Conservation (phyloP, 164 flowering plant genomes). For the Berberis thunbergii region DNA sequence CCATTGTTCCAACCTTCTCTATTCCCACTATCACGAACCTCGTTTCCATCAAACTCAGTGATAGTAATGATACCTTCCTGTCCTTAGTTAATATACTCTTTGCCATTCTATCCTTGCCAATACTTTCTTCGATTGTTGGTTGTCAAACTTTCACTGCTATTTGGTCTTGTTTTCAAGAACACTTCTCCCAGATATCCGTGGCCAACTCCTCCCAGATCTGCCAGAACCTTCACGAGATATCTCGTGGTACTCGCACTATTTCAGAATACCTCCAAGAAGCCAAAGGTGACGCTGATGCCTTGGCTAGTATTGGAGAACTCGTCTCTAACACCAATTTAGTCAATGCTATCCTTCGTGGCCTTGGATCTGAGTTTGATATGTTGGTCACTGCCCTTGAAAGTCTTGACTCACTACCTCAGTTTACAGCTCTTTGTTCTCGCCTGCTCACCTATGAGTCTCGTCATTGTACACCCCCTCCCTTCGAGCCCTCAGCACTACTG, state of each 20-base stretch:
- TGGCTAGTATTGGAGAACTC: background rate
- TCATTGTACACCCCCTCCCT: background rate
- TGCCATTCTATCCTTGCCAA: background rate
- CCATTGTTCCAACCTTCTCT: too few species aligned
- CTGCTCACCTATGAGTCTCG: conserved; percentile 3
- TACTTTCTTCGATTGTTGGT: background rate
- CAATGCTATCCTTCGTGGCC: conserved; percentile 3
- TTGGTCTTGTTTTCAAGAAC: background rate
- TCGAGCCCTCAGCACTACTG: background rate
- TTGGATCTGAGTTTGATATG: conserved; percentile 6
- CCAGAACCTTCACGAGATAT: conserved; percentile 1
- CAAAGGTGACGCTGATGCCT: background rate
- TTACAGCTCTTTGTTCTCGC: background rate
- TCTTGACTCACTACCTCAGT: background rate
- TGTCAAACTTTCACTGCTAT: background rate
- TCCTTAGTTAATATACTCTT: background rate
- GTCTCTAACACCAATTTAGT: background rate
- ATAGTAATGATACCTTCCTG: too few species aligned
- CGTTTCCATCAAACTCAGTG: too few species aligned
- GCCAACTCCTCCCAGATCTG: background rate
- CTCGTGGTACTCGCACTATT: conserved; percentile 1
- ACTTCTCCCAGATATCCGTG: background rate
- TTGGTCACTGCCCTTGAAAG: background rate
- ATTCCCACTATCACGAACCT: too few species aligned
- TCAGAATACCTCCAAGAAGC: conserved; percentile 1